Base-by-base conservation (phyloP, 2,329 filamentous ascomycete species). In the Diaporthe amygdali region DNA sequence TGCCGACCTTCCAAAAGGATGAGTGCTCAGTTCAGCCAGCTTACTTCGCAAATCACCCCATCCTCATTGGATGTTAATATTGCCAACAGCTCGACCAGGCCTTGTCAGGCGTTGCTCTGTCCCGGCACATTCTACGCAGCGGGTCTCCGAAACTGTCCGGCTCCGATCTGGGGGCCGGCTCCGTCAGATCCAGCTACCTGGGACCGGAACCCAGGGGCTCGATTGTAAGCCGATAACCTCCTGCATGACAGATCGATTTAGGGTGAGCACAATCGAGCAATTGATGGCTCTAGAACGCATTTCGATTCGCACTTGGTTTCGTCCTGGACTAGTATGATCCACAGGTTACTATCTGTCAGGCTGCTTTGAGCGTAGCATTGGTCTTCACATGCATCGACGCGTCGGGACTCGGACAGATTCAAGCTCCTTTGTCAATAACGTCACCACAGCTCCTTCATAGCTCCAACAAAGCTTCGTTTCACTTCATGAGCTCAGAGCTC, bases 361-460 rank as follows among this genome's bases (percentile, higher is more conserved):
- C 59, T 37, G 17, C n/a, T 64, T 64, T 37, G 20, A 44, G 59
- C 14, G 59, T 49, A 64, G 59, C 30, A 49, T 44, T 46, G 14
- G 37, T 22, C 59, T 22, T 37, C 32, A 37, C 68, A 66, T 54
- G 46, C 32, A 14, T 20, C 34, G 22, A 44, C n/a, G 30, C n/a
- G 44, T 61, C 69, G 63, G 68, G 63, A 47, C 69, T 71, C 69
- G 69, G 69, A 37, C 44, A 55, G 63, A 71, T 68, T 71, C 41
- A 27, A 71, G 52, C 52, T 61, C 69, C 69, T 59, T 34, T 71
- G 41, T 71, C 69, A 47, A 71, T 71, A 44, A 59, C 69, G 69
- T 71, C 69, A 71, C 69, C 69, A 71, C 69, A 52, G 34, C 39
- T 41, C 46, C 46, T 37, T 39, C 49, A 52, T 61, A 68, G 63